These are phyloP conservation scores for Xylaria cubensis DNA, from an alignment of 495 filamentous ascomycete species.

Conservation along the genomic window DNA sequence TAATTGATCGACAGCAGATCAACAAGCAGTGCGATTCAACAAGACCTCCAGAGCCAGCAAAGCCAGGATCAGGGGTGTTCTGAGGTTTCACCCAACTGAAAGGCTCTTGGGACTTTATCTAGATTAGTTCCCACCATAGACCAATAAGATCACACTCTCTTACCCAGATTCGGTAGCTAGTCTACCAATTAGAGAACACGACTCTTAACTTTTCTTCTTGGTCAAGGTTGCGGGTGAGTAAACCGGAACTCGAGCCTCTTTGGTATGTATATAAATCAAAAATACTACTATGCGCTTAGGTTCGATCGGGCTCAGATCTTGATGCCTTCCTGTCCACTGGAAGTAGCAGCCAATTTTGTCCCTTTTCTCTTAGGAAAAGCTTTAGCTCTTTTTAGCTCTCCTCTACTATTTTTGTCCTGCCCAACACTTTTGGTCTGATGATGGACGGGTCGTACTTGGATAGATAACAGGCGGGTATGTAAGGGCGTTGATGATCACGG, in stretches of 20 bases:
- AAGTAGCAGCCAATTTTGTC: slow-evolving; percentile 33
- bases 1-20: slow-evolving; percentile 7
- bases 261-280: background rate
- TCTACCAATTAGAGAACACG: background rate
- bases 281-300: slow-evolving; percentile 17
- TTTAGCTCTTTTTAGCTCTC: background rate
- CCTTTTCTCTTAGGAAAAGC: background rate
- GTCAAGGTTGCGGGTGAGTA: slow-evolving; percentile 26
- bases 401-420: background rate
- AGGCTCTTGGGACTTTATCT: background rate
- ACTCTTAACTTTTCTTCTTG: background rate
- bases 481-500: background rate
- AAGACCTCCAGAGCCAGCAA: background rate
- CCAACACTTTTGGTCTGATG: background rate
- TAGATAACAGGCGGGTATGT: background rate
- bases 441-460: background rate
- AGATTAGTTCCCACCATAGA: background rate
- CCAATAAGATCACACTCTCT: background rate
- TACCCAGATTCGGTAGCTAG: background rate
- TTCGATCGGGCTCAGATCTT: slow-evolving; percentile 52
- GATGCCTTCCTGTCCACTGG: slow-evolving; percentile 33
- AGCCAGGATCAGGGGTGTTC: slow-evolving; percentile 9
- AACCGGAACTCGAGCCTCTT: background rate
- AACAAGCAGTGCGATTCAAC: background rate
- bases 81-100: background rate